Evolutionary conservation across 1,139 yeast species (phyloP), one percentile per base, ranked within the genome.

Genomic region (Nakaseomyces nivariensis): DNA sequence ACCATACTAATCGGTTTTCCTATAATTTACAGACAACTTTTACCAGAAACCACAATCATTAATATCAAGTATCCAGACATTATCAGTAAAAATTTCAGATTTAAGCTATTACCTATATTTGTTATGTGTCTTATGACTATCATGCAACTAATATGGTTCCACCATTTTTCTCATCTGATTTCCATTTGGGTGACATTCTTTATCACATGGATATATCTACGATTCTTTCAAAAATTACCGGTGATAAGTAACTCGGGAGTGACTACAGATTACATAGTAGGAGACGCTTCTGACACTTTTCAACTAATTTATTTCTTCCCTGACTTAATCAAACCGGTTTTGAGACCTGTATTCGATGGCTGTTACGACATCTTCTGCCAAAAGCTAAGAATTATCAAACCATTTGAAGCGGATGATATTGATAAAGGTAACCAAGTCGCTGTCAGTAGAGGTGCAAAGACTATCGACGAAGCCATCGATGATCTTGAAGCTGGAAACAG

Each of bases 201-300:
- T 51, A 69, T 79, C 0, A 73, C 92, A 7, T 90, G 87, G 84
- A 63, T 71, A 47, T 90, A 88, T 63, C 72, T 90, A 57, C 74
- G 97, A 56, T 89, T 87, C 64, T 82, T 71, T 70, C 92, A 87
- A 62, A 48, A 45, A 9, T 51, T 62, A 26, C 60, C 58, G 7
- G 48, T 53, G 5, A 46, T 53, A 3, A 64, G 74, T 25, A 65
- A 70, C 13, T 56, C 59, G 11, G 50, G 45, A 9, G 27, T 56
- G 61, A 51, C 58, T 37, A 46, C 41, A 47, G 45, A 49, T 45
- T 41, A 37, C 36, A 37, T 61, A 8, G 55, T 56, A 67, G 97
- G 97, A 43, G 96, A 89, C 66, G 95, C 96, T 0, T 83, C 95
- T 0, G 96, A 89, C 59, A 85, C 95, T 0, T 90, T 90, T 72